phyloP scores from a whole-genome alignment of 1,139 yeast species.

The Debaryomyces nepalensis region DNA sequence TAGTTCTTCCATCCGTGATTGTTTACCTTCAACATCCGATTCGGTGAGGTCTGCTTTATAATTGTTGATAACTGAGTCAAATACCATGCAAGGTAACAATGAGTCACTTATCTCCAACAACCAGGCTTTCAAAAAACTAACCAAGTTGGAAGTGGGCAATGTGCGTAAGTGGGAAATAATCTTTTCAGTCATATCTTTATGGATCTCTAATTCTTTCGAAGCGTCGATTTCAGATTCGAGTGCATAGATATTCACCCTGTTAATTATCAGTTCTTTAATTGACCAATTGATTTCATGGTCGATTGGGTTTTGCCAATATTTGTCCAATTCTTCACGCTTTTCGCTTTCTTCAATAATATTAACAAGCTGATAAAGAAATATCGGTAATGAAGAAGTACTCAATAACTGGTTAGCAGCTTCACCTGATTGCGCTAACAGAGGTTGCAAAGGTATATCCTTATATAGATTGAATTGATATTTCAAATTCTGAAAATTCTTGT shows the following conservation, averaged over 20 bases:
- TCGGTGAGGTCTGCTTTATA: constrained; percentile 21
- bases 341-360: constrained; percentile 26
- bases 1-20: constrained; percentile 24
- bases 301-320: constrained; percentile 38
- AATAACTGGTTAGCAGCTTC: constrained; percentile 22
- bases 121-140: constrained; percentile 48
- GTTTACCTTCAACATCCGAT: constrained; percentile 7
- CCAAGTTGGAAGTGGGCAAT: constrained; percentile 19
- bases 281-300: constrained; percentile 41
- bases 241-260: constrained; percentile 27
- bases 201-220: constrained; percentile 27
- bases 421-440: constrained; percentile 25
- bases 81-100: constrained; percentile 48
- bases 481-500: constrained; percentile 44
- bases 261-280: constrained; percentile 37
- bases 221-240: constrained; percentile 20
- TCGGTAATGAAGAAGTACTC: constrained; percentile 40
- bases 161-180: constrained; percentile 24
- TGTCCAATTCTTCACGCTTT: constrained; percentile 15
- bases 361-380: constrained; percentile 33
- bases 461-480: constrained; percentile 44
- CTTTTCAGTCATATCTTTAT: constrained; percentile 28
- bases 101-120: constrained; percentile 49
- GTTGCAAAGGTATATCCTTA: constrained; percentile 49
- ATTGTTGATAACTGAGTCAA: constrained; percentile 36